Base-by-base conservation (phyloP, 352 stramenopile genomes). In the Phytophthora hybrid region DNA sequence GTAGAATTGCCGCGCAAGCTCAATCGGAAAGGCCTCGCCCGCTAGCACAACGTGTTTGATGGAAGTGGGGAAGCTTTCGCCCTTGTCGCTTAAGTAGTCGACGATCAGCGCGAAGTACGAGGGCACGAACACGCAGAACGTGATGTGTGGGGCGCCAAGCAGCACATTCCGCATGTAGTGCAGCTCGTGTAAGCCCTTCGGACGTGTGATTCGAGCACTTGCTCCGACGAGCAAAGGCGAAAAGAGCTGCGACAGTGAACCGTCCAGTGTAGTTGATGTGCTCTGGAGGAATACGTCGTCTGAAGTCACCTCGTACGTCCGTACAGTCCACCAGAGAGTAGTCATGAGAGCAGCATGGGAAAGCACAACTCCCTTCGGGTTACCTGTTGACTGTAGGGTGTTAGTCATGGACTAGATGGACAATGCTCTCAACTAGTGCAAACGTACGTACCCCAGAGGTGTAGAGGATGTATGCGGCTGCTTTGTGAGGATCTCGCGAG, bases 361-460 rank as follows among this genome's bases (percentile, higher is more conserved):
- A 8, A 94, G 78, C 34, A 90, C 76, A 13, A 95, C 88, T 26
- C 88, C 88, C 56, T 95, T 95, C 6, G 88, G 88, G 14, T 82
- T 71, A 9, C 85, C 87, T 37, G 85, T 94, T 0, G 81, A 90
- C 76, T 82, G 34, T 46, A 56, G 9, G 3, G 18, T 52, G 53
- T 58, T 37, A 66, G 29, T 34, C 2, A 13, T 52, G 9, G 7
- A 52, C 19, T 1, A 47, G 13, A 9, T 47, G 13, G 39, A 16
- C 14, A 16, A 7, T n/a, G 13, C 8, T 8, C n/a, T 10, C 3
- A 31, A 18, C 49, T 18, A n/a, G 21, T 31, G 21, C n/a, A 14
- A 8, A 70, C 76, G 41, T n/a, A n/a, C n/a, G n/a, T 80, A 82
- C 73, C 21, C 87, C 87, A 16, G 82, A 91, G 4, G 87, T 94